A percentile compares a stretch with the other conserved stretches of the same genome.
phyloP scores from a whole-genome alignment of 2,329 filamentous ascomycete genomes.

The Fusarium acutatum region DNA sequence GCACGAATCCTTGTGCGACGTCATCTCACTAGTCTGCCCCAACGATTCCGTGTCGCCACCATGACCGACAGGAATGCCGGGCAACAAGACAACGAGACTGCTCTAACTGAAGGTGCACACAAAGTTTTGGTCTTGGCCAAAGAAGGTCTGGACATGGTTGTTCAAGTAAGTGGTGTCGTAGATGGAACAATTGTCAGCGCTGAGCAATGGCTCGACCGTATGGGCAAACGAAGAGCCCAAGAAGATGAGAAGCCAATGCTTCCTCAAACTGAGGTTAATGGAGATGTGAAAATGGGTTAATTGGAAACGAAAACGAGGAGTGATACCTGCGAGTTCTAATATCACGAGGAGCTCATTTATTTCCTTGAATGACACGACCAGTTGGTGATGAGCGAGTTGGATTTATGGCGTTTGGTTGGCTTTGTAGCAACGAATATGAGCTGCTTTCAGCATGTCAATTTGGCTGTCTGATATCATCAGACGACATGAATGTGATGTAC shows the following conservation, averaged over 20 bases:
- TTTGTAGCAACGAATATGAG: slow-evolving; percentile 28
- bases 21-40: slow-evolving; percentile 85
- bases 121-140: slow-evolving; percentile 85
- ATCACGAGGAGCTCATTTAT: slow-evolving; percentile 11
- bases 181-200: slow-evolving; percentile 90
- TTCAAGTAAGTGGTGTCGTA: slow-evolving; percentile 86
- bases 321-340: slow-evolving; percentile 15
- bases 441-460: background rate
- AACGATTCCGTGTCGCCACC: slow-evolving; percentile 80
- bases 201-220: slow-evolving; percentile 86
- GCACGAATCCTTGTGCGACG: slow-evolving; percentile 82
- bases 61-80: slow-evolving; percentile 48
- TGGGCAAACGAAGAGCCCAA: slow-evolving; percentile 59
- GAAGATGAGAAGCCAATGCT: slow-evolving; percentile 43
- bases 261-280: slow-evolving; percentile 33
- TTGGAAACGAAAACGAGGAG: slow-evolving; percentile 6
- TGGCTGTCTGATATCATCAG: background rate
- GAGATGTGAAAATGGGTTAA: slow-evolving; percentile 44
- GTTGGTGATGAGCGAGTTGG: background rate
- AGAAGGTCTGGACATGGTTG: slow-evolving; percentile 94
- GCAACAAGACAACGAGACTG: slow-evolving; percentile 48
- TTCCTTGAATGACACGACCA: slow-evolving; percentile 2
- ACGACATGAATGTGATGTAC: background rate
- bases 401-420: slow-evolving; percentile 27
- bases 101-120: slow-evolving; percentile 67